Evolutionary conservation across 169 alveolate genomes (phyloP), one percentile per base, ranked within the genome.

Genomic region (Plasmodium vivax): DNA sequence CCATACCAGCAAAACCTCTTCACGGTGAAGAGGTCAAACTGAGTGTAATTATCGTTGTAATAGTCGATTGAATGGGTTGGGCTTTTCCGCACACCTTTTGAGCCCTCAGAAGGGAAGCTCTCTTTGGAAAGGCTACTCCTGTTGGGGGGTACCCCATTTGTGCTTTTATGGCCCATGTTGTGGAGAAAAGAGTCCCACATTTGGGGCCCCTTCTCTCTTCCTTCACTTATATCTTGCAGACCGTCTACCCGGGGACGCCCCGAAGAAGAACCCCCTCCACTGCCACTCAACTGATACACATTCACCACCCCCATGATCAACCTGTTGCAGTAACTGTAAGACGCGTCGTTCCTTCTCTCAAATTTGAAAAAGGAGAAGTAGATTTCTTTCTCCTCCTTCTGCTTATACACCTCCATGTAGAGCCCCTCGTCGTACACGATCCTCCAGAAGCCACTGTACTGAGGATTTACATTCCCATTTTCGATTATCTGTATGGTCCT

Each of bases 311-410:
- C 94, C 83, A 90, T 80, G 68, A 90, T 38, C 45, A 90, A 81
- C 32, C 41, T 90, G 74, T 62, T 80, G 47, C 94, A 90, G 73
- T 90, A 80, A 41, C 94, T 90, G 14, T 90, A 90, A 80, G 94
- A 90, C 27, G 71, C 10, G 19, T 80, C 71, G 12, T 34, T 82
- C 23, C 34, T 79, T 19, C 72, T 19, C 36, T 58, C 34, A 90
- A 90, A 90, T 19, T 90, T 90, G 82, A 90, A 90, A 36, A 90
- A 90, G 16, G 94, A 90, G 36, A 90, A 90, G 80, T 90, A 90
- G 3, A 90, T 81, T 58, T 80, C 94, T 80, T 90, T 90, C 34
- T 43, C 54, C 0, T 80, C 54, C 3, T 79, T 68, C 54, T 90
- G 47, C 51, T 58, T 80, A 30, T 90, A 90, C 68, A 90, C 12